These are phyloP conservation scores for Geotrichum australiense DNA, from an alignment of 1,139 yeast genomes.

Conservation along the genomic window DNA sequence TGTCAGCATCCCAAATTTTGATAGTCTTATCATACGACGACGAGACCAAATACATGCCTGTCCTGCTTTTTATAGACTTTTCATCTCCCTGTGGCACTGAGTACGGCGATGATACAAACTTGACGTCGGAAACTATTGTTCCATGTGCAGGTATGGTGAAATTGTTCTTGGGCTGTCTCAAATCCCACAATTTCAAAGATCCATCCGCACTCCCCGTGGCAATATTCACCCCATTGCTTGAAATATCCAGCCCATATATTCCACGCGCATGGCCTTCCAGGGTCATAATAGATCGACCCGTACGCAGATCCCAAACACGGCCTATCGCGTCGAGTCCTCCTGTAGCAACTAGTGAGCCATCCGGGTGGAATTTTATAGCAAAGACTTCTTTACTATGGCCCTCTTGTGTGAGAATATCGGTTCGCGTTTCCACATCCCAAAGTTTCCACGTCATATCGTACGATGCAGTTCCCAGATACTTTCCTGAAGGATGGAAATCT, in stretches of 20 bases:
- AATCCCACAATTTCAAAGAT: conserved; percentile 77
- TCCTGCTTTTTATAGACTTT: conserved; percentile 24
- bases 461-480: conserved; percentile 61
- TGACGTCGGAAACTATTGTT: conserved; percentile 61
- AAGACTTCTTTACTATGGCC: conserved; percentile 79
- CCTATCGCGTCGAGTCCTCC: conserved; percentile 77
- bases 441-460: conserved; percentile 84
- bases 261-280: conserved; percentile 67
- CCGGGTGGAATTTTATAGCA: conserved; percentile 58
- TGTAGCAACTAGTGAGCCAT: conserved; percentile 69
- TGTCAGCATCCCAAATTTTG: conserved; percentile 60
- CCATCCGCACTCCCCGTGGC: conserved; percentile 88
- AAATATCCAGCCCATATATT: conserved; percentile 66
- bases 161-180: conserved; percentile 45
- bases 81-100: conserved; percentile 30
- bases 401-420: conserved; percentile 56
- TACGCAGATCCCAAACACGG: conserved; percentile 78
- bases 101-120: conserved; percentile 36
- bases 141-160: conserved; percentile 70
- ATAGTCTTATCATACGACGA: conserved; percentile 66
- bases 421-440: conserved; percentile 59
- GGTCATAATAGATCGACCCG: conserved; percentile 59
- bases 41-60: conserved; percentile 50
- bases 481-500: conserved; percentile 58
- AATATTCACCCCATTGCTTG: conserved; percentile 65